Evolutionary conservation across 2,329 filamentous ascomycete species (phyloP).

Genomic region (Hypomyces perniciosus): DNA sequence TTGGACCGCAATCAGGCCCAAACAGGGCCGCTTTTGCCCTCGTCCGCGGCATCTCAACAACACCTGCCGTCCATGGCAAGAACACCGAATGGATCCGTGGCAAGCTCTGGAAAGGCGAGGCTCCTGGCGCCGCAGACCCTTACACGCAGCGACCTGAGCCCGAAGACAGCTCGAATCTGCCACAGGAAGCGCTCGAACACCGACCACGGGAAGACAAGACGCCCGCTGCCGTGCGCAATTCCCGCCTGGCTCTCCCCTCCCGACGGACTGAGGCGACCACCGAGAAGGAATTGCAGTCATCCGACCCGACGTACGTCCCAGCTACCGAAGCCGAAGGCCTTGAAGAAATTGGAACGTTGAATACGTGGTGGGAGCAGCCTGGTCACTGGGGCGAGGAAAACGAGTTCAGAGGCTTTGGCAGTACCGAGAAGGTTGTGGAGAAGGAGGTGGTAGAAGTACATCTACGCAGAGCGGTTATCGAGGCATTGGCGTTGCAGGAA

Average conservation of each 20-base stretch:
- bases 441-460: conserved; percentile 41
- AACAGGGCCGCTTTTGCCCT: conserved; percentile 23
- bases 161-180: conserved; percentile 24
- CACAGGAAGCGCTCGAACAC: conserved; percentile 24
- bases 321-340: conserved; percentile 41
- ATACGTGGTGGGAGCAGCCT: conserved; percentile 49
- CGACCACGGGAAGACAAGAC: conserved; percentile 17
- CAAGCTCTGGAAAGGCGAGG: conserved; percentile 36
- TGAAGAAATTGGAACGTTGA: conserved; percentile 41
- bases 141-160: conserved; percentile 29
- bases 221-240: conserved; percentile 22
- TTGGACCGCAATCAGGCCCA: conserved; percentile 18
- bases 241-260: conserved; percentile 29
- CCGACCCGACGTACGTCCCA: conserved; percentile 39
- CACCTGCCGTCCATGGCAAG: conserved; percentile 24
- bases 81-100: conserved; percentile 34
- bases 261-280: conserved; percentile 27
- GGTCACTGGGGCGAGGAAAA: conserved; percentile 46
- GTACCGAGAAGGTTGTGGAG: conserved; percentile 35
- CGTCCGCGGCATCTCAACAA: conserved; percentile 30
- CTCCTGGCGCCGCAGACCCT: conserved; percentile 33
- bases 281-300: conserved; percentile 25
- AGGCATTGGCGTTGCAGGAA: conserved; percentile 41
- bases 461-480: conserved; percentile 46
- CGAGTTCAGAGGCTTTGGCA: conserved; percentile 40